These are phyloP conservation scores for Camelina laxa DNA, from an alignment of 345 rosid species.

Conservation along the genomic window DNA sequence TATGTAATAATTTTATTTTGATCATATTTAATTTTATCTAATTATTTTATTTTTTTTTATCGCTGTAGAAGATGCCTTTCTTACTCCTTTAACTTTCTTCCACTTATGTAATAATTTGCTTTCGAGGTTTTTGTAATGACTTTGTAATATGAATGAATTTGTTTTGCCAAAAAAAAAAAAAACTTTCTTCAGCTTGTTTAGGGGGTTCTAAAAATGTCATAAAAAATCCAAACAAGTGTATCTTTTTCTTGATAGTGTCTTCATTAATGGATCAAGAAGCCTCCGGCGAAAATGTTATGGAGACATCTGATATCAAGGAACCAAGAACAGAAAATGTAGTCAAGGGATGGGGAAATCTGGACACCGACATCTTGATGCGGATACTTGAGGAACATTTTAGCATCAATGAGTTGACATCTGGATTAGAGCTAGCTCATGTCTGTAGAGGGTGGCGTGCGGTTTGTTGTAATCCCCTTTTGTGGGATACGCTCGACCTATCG, in stretches of 20 bases:
- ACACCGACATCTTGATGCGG: slow-evolving; percentile 61
- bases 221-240: background rate
- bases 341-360: slow-evolving; percentile 72
- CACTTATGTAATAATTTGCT: too few relatives aligned
- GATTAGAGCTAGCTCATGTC: slow-evolving; percentile 57
- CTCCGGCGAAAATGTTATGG: background rate
- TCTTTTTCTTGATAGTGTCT: background rate
- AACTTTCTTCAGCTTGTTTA: too few relatives aligned
- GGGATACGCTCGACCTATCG: slow-evolving; percentile 73
- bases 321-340: background rate
- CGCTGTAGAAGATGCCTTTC: too few relatives aligned
- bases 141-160: too few relatives aligned
- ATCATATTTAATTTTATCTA: too few relatives aligned
- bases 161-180: too few relatives aligned
- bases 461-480: slow-evolving; percentile 67
- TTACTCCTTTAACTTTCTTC: too few relatives aligned
- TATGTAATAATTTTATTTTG: too few relatives aligned
- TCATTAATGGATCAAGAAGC: background rate
- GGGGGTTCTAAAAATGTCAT: background rate
- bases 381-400: slow-evolving; percentile 57
- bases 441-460: slow-evolving; percentile 74
- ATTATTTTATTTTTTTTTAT: too few relatives aligned
- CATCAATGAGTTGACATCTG: slow-evolving; percentile 55
- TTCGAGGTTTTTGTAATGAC: too few relatives aligned
- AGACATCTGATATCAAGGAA: background rate